phyloP scores from a whole-genome alignment of 768 basidiomycete genomes.

The Russula compacta region DNA sequence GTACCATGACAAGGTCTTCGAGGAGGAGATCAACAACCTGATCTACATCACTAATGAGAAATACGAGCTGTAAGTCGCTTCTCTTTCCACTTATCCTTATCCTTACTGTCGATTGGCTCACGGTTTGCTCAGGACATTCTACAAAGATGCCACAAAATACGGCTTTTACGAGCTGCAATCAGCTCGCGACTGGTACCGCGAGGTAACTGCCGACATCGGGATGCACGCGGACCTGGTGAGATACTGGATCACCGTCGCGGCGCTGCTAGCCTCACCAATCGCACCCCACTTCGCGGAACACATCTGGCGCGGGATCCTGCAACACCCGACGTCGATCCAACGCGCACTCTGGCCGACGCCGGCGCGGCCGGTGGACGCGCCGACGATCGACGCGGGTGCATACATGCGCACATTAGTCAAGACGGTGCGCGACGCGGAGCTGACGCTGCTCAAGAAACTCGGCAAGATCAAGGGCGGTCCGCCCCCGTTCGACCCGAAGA shows the following conservation, averaged over 20 bases:
- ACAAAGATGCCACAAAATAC: slow-evolving; percentile 91
- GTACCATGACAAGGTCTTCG: slow-evolving; percentile 86
- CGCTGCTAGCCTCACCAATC: slow-evolving; percentile 75
- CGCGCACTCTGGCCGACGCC: slow-evolving; percentile 76
- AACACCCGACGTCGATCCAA: slow-evolving; percentile 71
- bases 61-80: slow-evolving; percentile 62
- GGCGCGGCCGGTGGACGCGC: slow-evolving; percentile 46
- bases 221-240: slow-evolving; percentile 88
- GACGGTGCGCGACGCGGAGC: slow-evolving; percentile 83
- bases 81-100: not conserved
- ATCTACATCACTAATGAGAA: slow-evolving; percentile 73
- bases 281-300: slow-evolving; percentile 94
- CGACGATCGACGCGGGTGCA: slow-evolving; percentile 57
- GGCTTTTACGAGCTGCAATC: slow-evolving; percentile 95
- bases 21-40: slow-evolving; percentile 81
- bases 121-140: slow-evolving; percentile 56
- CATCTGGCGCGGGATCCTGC: slow-evolving; percentile 71
- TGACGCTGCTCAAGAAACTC: slow-evolving; percentile 66
- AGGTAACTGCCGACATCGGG: slow-evolving; percentile 77
- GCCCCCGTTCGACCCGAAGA: slow-evolving; percentile 70
- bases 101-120: not conserved
- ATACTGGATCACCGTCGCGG: slow-evolving; percentile 76
- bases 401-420: slow-evolving; percentile 93
- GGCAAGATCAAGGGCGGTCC: slow-evolving; percentile 56
- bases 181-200: slow-evolving; percentile 91